Evolutionary conservation across 2,329 filamentous ascomycete genomes (phyloP).

Genomic region (Aureobasidium uvarum): DNA sequence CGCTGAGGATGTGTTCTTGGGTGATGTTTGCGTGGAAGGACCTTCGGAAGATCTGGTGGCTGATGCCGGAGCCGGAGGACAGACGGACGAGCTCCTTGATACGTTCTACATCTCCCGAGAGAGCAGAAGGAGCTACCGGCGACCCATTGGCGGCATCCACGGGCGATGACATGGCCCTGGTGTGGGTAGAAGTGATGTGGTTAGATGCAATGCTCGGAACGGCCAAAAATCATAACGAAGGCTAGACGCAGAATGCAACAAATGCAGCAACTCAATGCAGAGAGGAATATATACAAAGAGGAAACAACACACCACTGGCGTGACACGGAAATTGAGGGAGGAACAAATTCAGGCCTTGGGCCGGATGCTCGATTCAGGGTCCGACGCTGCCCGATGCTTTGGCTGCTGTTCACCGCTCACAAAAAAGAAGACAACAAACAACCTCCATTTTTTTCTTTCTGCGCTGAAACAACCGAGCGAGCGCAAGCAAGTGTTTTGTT

Average conservation of each 20-base stretch:
- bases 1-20: constrained; percentile 29
- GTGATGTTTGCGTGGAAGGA: constrained; percentile 28
- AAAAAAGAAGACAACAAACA: constrained; percentile 9
- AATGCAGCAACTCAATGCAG: constrained; percentile 4
- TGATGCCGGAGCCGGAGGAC: constrained; percentile 26
- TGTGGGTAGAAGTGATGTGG: not conserved
- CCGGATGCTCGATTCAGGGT: constrained; percentile 14
- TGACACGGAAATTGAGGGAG: constrained; percentile 20
- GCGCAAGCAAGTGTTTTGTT: not conserved
- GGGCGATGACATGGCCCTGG: constrained; percentile 18
- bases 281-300: constrained; percentile 20
- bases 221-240: constrained; percentile 18
- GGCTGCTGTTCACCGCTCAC: constrained; percentile 15
- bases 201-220: constrained; percentile 3
- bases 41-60: constrained; percentile 29
- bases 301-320: constrained; percentile 10
- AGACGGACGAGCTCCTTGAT: constrained; percentile 31
- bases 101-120: constrained; percentile 28
- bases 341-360: not conserved
- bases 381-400: constrained; percentile 23
- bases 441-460: not conserved
- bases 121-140: constrained; percentile 17
- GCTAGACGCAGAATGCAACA: constrained; percentile 18
- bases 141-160: constrained; percentile 19
- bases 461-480: not conserved